A percentile compares a stretch with the other conserved stretches of the same genome.
These are phyloP conservation scores for Solanum chmielewskii DNA, from an alignment of 257 asterid species.

Conservation along the genomic window DNA sequence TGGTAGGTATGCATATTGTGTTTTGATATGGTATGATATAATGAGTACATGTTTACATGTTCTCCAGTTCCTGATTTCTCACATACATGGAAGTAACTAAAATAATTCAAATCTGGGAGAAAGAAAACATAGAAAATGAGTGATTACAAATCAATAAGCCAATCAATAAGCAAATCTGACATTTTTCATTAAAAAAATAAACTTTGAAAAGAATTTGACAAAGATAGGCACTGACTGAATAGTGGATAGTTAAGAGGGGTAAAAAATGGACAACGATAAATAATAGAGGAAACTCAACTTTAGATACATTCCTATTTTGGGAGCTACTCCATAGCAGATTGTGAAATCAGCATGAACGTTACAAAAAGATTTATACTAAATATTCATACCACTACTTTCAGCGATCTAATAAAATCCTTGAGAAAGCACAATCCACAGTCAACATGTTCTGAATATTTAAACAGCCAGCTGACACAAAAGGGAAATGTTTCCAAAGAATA, in stretches of 20 bases:
- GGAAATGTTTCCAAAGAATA: neutral
- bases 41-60: neutral
- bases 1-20: neutral
- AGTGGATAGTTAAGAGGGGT: neutral
- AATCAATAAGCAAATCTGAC: neutral
- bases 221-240: neutral
- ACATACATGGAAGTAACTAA: neutral
- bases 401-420: neutral
- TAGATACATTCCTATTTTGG: neutral
- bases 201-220: neutral
- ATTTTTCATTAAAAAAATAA: neutral
- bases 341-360: neutral
- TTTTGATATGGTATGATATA: neutral
- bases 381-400: neutral
- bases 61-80: slow-evolving; percentile 1
- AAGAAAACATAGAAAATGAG: neutral
- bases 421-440: neutral
- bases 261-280: neutral
- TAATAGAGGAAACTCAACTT: neutral
- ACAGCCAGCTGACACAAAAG: neutral
- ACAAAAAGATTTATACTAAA: neutral
- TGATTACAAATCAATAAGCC: neutral
- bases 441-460: neutral
- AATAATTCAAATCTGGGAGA: neutral
- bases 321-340: neutral